Conservation (phyloP, 2,329 filamentous ascomycete genomes). For the Phaeosphaeriaceae sp. region DNA sequence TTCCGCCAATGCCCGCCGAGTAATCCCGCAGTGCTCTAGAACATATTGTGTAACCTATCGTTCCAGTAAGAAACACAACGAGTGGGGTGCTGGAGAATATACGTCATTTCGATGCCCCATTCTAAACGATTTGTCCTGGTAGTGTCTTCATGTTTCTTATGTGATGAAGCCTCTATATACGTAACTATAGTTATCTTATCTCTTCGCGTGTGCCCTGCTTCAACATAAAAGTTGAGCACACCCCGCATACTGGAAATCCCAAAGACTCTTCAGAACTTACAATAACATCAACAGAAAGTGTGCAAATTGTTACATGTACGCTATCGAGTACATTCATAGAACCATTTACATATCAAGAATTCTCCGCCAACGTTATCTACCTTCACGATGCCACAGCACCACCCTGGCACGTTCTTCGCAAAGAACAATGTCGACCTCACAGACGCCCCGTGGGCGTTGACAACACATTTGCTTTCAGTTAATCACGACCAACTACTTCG, state of each 20-base stretch:
- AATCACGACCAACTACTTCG: slow-evolving; percentile 34
- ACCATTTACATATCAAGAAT: slow-evolving; percentile 19
- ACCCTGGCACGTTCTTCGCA: slow-evolving; percentile 25
- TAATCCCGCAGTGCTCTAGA: slow-evolving; percentile 17
- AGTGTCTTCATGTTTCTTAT: slow-evolving; percentile 12
- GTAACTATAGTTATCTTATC: slow-evolving; percentile 8
- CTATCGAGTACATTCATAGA: slow-evolving; percentile 24
- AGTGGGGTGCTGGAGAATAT: slow-evolving; percentile 1
- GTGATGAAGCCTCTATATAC: slow-evolving; percentile 15
- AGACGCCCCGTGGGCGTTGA: slow-evolving; percentile 34
- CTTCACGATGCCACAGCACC: slow-evolving; percentile 18
- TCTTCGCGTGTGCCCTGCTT: slow-evolving; percentile 8
- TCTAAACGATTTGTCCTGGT: slow-evolving; percentile 11
- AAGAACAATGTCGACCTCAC: slow-evolving; percentile 23
- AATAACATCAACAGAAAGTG: neutral
- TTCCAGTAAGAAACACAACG: neutral
- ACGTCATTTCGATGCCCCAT: slow-evolving; percentile 24
- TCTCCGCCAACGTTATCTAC: slow-evolving; percentile 14
- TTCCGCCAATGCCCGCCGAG: slow-evolving; percentile 9
- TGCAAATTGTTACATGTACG: slow-evolving; percentile 11
- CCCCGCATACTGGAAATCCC: neutral
- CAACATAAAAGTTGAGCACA: slow-evolving; percentile 10
- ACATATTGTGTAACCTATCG: slow-evolving; percentile 5
- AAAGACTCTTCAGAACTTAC: neutral
- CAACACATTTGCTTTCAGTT: slow-evolving; percentile 39